Base-by-base conservation (phyloP, 208 protist genomes). In the Phytomonas francai region DNA sequence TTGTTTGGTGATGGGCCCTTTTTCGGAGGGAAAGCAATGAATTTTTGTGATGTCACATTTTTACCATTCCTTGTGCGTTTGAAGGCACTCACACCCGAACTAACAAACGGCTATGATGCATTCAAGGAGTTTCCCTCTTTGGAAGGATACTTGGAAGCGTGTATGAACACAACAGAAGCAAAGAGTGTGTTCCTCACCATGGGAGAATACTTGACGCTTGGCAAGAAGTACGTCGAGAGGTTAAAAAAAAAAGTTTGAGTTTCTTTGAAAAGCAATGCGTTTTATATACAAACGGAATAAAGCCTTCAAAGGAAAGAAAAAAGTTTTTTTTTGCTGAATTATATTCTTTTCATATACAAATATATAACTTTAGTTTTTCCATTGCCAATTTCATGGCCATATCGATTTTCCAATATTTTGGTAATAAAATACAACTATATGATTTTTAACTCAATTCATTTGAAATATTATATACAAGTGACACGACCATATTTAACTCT, bases 1-100 rank as follows among this genome's bases (percentile, higher is more conserved):
- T 72, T 66, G n/a, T 81, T 81, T 75, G 78, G 76, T 31, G 54
- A 72, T n/a, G 87, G 87, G 19, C 83, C 85, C 16, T 93, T 93
- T 70, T 74, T 85, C 63, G 84, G 84, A 27, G 84, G 83, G 29
- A 71, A 51, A 36, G 28, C 7, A 36, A 81, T 88, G 76, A 85
- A 90, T 58, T 63, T 76, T 22, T 84, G 74, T n/a, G 88, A 93
- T 65, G 59, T 93, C 5, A 66, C 73, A 33, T 36, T 91, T 25
- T 56, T 93, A 16, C 81, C 88, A 0, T 78, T 84, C 36, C 70
- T 93, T 14, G 76, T 89, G 39, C 82, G 79, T 45, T 7, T 73
- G 27, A 80, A 80, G 68, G 80, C 83, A 0, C 65, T 65, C 63
- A 80, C 67, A 29, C 77, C 78, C 9, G 78, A 68, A 25, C 22